Percentiles rank a stretch among this genome's conserved stretches.
Evolutionary conservation across 2,329 filamentous ascomycete genomes (phyloP).

Genomic region (Metarhizium rileyi): DNA sequence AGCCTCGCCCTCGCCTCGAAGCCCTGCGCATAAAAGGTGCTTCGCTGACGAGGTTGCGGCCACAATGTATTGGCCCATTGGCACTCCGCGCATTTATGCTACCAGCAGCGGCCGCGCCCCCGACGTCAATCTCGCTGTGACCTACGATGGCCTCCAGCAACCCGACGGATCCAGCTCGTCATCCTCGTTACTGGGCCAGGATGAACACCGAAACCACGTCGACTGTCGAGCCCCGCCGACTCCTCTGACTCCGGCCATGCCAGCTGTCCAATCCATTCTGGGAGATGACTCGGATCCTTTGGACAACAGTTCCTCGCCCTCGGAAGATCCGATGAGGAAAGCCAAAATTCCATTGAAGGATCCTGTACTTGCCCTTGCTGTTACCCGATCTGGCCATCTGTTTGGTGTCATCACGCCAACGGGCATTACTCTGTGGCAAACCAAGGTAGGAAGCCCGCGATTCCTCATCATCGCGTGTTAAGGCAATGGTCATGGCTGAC

Average conservation of each 20-base stretch:
- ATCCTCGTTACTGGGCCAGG: conserved; percentile 4
- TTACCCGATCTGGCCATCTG: conserved; percentile 68
- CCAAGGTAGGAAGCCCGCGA: conserved; percentile 56
- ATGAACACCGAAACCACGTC: conserved; percentile 22
- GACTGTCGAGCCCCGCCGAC: conserved; percentile 30
- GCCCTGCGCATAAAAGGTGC: conserved; percentile 8
- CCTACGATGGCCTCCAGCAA: conserved; percentile 49
- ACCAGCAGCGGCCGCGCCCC: conserved; percentile 56
- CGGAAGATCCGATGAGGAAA: conserved; percentile 17
- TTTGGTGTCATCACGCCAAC: conserved; percentile 83
- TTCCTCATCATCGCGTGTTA: not conserved
- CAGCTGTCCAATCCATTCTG: conserved; percentile 49
- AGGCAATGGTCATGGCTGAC: conserved; percentile 7
- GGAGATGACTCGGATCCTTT: conserved; percentile 32
- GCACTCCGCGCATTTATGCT: conserved; percentile 74
- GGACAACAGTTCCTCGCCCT: conserved; percentile 7
- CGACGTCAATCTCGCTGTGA: conserved; percentile 39
- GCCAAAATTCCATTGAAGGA: conserved; percentile 41
- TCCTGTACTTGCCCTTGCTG: conserved; percentile 62
- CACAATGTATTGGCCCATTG: conserved; percentile 86
- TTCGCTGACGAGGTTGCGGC: conserved; percentile 17
- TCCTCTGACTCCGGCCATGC: conserved; percentile 46
- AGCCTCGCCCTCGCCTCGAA: conserved; percentile 11
- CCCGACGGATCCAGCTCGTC: conserved; percentile 18
- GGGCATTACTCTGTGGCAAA: conserved; percentile 92